These are phyloP conservation scores for Beauveria sp. DNA, from an alignment of 2,329 filamentous ascomycete species.

Conservation along the genomic window DNA sequence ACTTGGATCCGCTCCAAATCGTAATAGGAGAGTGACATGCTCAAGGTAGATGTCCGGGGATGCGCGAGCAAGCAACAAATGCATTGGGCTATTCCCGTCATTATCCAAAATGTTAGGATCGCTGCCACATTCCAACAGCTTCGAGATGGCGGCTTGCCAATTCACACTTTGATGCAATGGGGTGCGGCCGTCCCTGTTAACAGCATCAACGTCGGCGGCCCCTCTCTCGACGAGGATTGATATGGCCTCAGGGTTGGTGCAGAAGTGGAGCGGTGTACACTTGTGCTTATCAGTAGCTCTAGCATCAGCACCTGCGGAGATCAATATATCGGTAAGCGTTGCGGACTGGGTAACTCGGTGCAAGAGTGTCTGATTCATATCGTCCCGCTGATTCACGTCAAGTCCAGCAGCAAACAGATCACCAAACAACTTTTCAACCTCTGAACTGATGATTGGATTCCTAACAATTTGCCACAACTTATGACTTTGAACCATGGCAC, in stretches of 20 bases:
- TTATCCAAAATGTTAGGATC: background rate
- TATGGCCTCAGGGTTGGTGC: background rate
- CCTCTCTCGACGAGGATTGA: background rate
- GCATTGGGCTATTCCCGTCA: background rate
- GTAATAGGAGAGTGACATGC: background rate
- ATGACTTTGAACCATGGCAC: background rate
- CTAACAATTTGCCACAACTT: background rate
- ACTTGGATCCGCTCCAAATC: slow-evolving; percentile 1
- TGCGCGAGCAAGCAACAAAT: background rate
- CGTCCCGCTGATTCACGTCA: background rate
- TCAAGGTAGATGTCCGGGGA: background rate
- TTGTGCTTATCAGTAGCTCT: background rate
- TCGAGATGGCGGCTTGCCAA: background rate
- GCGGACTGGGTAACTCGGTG: background rate
- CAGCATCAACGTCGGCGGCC: background rate
- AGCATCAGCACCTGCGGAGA: background rate
- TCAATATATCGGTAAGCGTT: background rate
- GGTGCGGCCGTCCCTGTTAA: background rate
- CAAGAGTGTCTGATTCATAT: background rate
- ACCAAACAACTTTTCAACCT: background rate
- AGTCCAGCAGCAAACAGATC: background rate
- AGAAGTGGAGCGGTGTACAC: background rate
- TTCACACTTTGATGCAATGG: background rate
- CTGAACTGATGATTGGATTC: background rate
- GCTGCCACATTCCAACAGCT: background rate